Evolutionary conservation across 169 alveolate genomes (phyloP).

Genomic region (Babesia ovata): DNA sequence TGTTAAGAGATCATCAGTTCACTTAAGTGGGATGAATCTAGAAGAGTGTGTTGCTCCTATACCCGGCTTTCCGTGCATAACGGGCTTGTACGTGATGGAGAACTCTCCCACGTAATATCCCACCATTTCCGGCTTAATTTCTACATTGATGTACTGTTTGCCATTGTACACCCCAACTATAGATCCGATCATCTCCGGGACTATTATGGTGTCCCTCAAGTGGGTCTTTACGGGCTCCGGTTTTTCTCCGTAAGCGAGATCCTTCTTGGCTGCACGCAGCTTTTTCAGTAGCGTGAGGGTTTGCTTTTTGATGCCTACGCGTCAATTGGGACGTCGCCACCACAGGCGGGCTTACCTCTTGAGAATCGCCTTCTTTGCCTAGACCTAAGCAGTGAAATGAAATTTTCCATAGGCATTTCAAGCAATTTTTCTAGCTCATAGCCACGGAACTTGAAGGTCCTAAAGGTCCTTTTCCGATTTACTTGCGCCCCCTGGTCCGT

Average conservation of each 20-base stretch:
- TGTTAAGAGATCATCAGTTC: constrained; percentile 1
- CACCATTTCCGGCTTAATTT: constrained; percentile 98
- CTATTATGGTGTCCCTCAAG: constrained; percentile 92
- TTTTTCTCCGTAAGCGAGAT: constrained; percentile 90
- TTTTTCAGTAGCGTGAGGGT: constrained; percentile 92
- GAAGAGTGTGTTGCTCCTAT: constrained; percentile 96
- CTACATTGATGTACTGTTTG: constrained; percentile 94
- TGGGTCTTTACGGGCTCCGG: constrained; percentile 96
- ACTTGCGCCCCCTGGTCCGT: constrained; percentile 69
- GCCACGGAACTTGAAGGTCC: constrained; percentile 97
- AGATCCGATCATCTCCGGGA: constrained; percentile 98
- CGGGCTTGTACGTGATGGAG: constrained; percentile 98
- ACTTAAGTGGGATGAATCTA: constrained; percentile 92
- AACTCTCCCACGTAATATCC: constrained; percentile 99
- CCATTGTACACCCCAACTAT: constrained; percentile 98
- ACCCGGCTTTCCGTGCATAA: constrained; percentile 98
- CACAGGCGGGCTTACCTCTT: constrained; percentile 73
- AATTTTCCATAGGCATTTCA: constrained; percentile 88
- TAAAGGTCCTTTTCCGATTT: constrained; percentile 95
- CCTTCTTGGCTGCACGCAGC: constrained; percentile 91
- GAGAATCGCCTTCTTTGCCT: constrained; percentile 96
- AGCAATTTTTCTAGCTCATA: constrained; percentile 93
- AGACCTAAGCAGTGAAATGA: constrained; percentile 91
- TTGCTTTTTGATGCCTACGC: constrained; percentile 82
- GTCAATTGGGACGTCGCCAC: constrained; percentile 28